Evolutionary conservation across 2,329 filamentous ascomycete genomes (phyloP), one percentile per base, ranked within the genome.

Genomic region (Volutella citrinella): DNA sequence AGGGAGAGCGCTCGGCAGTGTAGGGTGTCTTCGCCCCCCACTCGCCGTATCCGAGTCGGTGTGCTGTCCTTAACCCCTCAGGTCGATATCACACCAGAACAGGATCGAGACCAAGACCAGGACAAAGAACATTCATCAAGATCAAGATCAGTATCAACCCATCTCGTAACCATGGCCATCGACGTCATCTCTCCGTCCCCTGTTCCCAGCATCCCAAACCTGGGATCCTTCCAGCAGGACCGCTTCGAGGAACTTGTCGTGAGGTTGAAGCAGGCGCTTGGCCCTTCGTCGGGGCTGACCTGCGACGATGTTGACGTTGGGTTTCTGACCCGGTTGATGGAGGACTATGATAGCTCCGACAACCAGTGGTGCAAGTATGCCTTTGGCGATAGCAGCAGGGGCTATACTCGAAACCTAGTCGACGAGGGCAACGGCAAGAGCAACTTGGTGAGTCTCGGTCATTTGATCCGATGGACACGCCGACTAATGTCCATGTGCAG

Each of bases 341-440:
- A 78, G 37, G 65, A 74, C 18, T 95, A 96, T 62, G 59, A 72
- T 31, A 87, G 85, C 28, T 66, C 78, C 23, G 70, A 82, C 36
- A 60, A 68, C 17, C 82, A 90, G 35, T 96, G 90, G 90, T 57
- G 66, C 33, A 72, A 70, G 43, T 95, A 87, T 63, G 86, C 85
- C 18, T 75, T 91, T 49, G 74, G 74, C n/a, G 84, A 95, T 52
- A 49, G 65, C 13, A 80, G 71, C 44, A 72, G 81, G 51, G 75
- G 76, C 2, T 96, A 95, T 60, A 95, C 90, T 10, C 70, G 90
- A 35, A 95, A 95, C 56, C 74, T 95, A 5, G 88, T 96, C 27
- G 87, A 95, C 54, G 84, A 89, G 56, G 87, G 89, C 4, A 95
- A 95, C 50, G 88, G 66, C 39, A 87, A 86, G 61, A 82, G 80